Evolutionary conservation across 805 yeast species (phyloP).

Genomic region (Vanderwaltozyma tropicalis): DNA sequence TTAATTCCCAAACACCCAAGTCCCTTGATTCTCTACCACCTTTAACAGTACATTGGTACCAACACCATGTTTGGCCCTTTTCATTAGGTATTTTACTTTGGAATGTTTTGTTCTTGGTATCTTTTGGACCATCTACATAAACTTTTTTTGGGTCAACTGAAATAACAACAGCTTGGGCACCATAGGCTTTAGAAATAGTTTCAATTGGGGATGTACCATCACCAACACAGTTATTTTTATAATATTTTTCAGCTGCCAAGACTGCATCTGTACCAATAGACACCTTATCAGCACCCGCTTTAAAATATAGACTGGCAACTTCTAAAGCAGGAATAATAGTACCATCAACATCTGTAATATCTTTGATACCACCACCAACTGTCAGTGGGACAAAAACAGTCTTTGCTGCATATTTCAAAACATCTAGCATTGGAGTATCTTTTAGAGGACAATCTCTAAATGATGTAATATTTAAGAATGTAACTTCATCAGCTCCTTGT

Average conservation of each 20-base stretch:
- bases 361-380: conserved; percentile 96
- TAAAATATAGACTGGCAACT: conserved; percentile 84
- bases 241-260: conserved; percentile 73
- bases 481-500: conserved; percentile 97
- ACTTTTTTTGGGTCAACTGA: conserved; percentile 95
- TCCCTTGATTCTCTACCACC: conserved; percentile 93
- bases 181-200: conserved; percentile 83
- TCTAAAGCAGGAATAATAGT: conserved; percentile 71
- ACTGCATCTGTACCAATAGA: conserved; percentile 98
- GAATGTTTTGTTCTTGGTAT: conserved; percentile 53
- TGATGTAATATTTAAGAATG: conserved; percentile 90
- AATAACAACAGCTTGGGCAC: conserved; percentile 94
- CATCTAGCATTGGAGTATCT: conserved; percentile 94
- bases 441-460: conserved; percentile 87
- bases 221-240: conserved; percentile 44
- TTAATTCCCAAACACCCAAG: conserved; percentile 83
- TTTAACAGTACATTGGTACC: conserved; percentile 91
- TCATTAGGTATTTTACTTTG: conserved; percentile 65
- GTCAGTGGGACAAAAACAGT: conserved; percentile 94
- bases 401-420: conserved; percentile 69
- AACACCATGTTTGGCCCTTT: conserved; percentile 78
- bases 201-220: conserved; percentile 85
- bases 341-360: conserved; percentile 78
- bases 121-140: conserved; percentile 50
- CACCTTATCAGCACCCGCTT: conserved; percentile 96